Base-by-base conservation (phyloP, 2,329 filamentous ascomycete species). In the Fusarium xylarioides region DNA sequence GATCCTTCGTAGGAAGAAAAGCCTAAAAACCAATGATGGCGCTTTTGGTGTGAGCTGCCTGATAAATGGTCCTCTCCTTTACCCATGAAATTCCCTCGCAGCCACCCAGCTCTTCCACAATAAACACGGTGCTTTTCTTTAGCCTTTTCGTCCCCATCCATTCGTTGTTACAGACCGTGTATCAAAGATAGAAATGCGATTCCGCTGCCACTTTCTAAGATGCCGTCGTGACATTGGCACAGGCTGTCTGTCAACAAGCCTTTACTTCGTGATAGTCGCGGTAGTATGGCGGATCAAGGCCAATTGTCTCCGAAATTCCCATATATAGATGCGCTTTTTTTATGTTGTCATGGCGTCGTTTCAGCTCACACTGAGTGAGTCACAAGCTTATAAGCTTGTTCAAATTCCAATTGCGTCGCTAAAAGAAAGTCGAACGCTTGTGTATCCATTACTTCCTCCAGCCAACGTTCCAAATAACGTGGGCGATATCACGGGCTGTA, bases 401-500 rank as follows among this genome's bases (percentile, higher is more conserved):
- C 57, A 66, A 67, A 68, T 68, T 68, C 58, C 32, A 72, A 47
- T 30, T 56, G 62, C 58, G 66, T 68, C 59, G 67, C 70, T 74
- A 59, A 64, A 60, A 53, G 46, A 57, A 57, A 52, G 46, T 35
- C 62, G 67, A 63, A 54, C 68, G 61, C 46, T 46, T 50, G 60
- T 69, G 65, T 66, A 62, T 50, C 34, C 44, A 60, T 85, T 79
- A 90, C 75, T 86, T 87, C 80, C 88, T 87, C 89, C 89, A 91
- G 52, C 89, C 89, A 69, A 91, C 91, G 79, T 92, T 92, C 91
- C 90, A 92, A 74, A 92, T 91, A 74, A 92, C 90, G 81, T 92
- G 89, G 66, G 89, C 89, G 76, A 92, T 92, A 78, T 92, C 91
- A 77, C 90, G 89, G 74, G 90, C 91, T 56, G 91, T 92, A 82